Percentiles rank a stretch among this genome's conserved stretches.
Conservation (phyloP, 1,284 basidiomycete species). For the Apiotrichum gamsii region DNA sequence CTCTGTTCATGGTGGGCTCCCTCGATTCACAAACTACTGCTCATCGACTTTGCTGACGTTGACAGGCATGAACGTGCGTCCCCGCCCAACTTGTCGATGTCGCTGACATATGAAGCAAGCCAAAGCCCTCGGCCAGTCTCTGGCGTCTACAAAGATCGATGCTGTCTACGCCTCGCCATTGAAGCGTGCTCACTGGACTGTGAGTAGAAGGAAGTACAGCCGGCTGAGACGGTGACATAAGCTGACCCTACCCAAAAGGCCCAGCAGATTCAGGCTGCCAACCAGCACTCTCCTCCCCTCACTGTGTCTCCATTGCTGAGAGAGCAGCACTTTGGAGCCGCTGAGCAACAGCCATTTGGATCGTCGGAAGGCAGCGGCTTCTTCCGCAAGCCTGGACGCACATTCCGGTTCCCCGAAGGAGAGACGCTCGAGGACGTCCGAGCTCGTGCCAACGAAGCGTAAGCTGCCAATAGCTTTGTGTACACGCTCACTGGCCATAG, state of each 20-base stretch:
- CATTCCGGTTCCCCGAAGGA: conserved; percentile 39
- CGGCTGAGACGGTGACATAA: no score
- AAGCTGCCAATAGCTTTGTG: conserved; percentile 9
- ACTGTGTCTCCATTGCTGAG: conserved; percentile 34
- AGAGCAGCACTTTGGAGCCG: conserved; percentile 46
- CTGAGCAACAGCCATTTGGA: conserved; percentile 41
- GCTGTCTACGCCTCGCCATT: conserved; percentile 74
- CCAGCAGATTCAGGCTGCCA: conserved; percentile 42
- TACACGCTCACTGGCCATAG: conserved; percentile 14
- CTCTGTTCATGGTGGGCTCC: conserved; percentile 65
- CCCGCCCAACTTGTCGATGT: neutral
- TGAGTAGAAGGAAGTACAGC: conserved; percentile 10
- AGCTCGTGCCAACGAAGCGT: conserved; percentile 42
- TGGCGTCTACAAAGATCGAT: conserved; percentile 56
- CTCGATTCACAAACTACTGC: neutral
- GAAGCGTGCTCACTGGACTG: conserved; percentile 58
- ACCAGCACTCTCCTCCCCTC: conserved; percentile 34
- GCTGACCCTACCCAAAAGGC: conserved; percentile 27
- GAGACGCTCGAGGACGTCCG: conserved; percentile 46
- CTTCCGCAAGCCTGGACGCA: conserved; percentile 32
- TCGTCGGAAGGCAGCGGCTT: conserved; percentile 26
- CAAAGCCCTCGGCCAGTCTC: conserved; percentile 61
- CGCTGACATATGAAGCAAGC: conserved; percentile 60
- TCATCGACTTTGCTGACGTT: no score
- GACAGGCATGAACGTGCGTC: conserved; percentile 59